Percentiles rank a stretch among this genome's conserved stretches.
Evolutionary conservation across 768 basidiomycete genomes (phyloP).

Genomic region (Pleurotus tuber-regium): DNA sequence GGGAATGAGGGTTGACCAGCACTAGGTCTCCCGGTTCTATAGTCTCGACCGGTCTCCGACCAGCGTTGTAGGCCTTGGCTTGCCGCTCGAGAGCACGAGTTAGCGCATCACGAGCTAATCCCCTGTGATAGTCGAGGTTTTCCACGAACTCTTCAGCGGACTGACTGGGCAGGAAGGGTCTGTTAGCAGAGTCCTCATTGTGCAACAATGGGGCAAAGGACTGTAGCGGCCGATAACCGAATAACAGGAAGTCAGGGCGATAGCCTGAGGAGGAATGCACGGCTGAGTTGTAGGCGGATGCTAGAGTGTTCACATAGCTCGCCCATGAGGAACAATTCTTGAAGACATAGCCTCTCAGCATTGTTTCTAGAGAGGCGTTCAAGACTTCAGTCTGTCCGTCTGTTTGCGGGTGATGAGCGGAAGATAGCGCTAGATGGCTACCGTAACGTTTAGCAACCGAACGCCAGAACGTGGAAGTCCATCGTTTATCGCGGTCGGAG

Average conservation of each 20-base stretch:
- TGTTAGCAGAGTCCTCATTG: background rate
- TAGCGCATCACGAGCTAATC: constrained; percentile 15
- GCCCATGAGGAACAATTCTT: constrained; percentile 23
- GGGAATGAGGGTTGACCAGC: constrained; percentile 23
- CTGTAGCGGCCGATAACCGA: constrained; percentile 24
- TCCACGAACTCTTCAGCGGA: constrained; percentile 12
- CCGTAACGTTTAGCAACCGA: constrained; percentile 17
- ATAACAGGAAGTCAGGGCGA: constrained; percentile 25
- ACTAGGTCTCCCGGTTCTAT: constrained; percentile 18
- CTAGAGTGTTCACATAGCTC: constrained; percentile 19
- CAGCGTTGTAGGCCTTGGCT: constrained; percentile 19
- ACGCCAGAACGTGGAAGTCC: constrained; percentile 26
- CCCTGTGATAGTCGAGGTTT: constrained; percentile 5
- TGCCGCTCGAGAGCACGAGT: constrained; percentile 20
- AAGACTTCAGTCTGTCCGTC: constrained; percentile 32
- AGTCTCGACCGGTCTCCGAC: constrained; percentile 12
- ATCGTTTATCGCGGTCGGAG: too few species aligned
- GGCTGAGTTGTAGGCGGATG: constrained; percentile 30
- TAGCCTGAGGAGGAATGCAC: constrained; percentile 21
- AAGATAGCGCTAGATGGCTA: constrained; percentile 20
- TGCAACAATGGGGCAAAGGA: constrained; percentile 6
- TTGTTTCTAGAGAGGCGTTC: constrained; percentile 26
- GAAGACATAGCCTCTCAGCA: constrained; percentile 25
- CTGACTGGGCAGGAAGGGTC: constrained; percentile 13
- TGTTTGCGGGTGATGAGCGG: constrained; percentile 34